Evolutionary conservation across 2,329 filamentous ascomycete species (phyloP), one percentile per base, ranked within the genome.

Genomic region (Talaromyces sp.): DNA sequence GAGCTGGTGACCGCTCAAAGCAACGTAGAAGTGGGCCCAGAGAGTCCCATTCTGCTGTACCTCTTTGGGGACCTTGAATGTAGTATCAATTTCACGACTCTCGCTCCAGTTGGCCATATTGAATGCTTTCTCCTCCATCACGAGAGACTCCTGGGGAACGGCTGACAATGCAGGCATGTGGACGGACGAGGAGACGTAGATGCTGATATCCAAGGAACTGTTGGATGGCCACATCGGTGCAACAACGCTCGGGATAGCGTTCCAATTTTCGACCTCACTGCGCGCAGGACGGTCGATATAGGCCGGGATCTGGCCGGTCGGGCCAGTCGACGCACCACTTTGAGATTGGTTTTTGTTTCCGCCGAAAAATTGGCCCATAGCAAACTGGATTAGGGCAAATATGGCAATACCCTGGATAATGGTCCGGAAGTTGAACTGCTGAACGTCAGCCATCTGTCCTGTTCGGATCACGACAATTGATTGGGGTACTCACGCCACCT

Each of bases 41-140:
- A 99, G 85, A 1, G 94, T 97, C 39, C 92, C 93, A 75, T 98
- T 98, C 70, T 93, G 85, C 82, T 97, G 93, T 0, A 96, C 93
- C 48, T 87, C 83, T 67, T 83, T 82, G 2, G 95, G 94, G 3
- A 98, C 88, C 3, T 83, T 79, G 74, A 99, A 92, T 43, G 83
- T 88, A 7, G 90, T 91, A 70, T 94, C 88, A 65, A 93, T 84
- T 63, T 89, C 84, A 65, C 95, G 87, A 73, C 85, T 89, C 72
- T 98, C 93, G 65, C 87, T 89, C 74, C 84, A 92, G 77, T 96
- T 89, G 67, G 90, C 90, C 64, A 94, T 82, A 60, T 85, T 86
- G 77, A 97, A 98, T 67, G 85, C 84, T 77, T 88, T 90, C 82
- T 98, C 93, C 65, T 91, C 82, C 54, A 96, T 81, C 35, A 97